Conservation (phyloP, 2,329 filamentous ascomycete genomes). For the Akanthomyces uredinophilus region DNA sequence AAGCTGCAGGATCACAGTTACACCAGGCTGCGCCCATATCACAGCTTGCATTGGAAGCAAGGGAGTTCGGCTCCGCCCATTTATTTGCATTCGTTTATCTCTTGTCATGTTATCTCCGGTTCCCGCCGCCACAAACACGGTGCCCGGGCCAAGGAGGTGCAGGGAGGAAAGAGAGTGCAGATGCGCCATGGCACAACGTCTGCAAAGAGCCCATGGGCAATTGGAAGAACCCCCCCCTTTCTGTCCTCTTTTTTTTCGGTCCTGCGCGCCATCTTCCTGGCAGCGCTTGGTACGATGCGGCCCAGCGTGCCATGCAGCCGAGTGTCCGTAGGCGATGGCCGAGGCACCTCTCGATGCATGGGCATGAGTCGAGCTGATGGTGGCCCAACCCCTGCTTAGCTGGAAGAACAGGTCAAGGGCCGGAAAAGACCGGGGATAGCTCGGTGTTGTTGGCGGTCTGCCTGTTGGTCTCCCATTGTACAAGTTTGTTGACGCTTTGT, state of each 20-base stretch:
- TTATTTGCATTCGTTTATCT: not conserved
- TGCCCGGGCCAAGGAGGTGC: not conserved
- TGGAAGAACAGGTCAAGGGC: not conserved
- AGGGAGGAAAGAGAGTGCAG: not conserved
- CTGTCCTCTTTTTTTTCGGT: no score
- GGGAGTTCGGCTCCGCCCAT: not conserved
- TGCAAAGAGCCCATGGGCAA: not conserved
- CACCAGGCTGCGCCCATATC: not conserved
- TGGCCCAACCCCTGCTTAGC: not conserved
- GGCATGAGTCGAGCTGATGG: not conserved
- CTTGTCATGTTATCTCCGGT: not conserved
- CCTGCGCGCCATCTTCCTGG: not conserved
- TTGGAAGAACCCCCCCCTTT: not conserved
- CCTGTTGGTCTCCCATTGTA: not conserved
- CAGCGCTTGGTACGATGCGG: not conserved
- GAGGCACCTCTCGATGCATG: not conserved
- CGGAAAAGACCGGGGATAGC: not conserved
- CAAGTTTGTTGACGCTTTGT: not conserved
- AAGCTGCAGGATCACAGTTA: constrained; percentile 5
- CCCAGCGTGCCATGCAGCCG: not conserved
- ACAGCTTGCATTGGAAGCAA: not conserved
- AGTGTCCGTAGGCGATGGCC: not conserved
- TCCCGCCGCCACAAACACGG: not conserved
- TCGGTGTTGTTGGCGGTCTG: not conserved
- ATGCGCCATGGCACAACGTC: not conserved